These are phyloP conservation scores for Cercis canadensis DNA, from an alignment of 306 rosid species.

Conservation along the genomic window DNA sequence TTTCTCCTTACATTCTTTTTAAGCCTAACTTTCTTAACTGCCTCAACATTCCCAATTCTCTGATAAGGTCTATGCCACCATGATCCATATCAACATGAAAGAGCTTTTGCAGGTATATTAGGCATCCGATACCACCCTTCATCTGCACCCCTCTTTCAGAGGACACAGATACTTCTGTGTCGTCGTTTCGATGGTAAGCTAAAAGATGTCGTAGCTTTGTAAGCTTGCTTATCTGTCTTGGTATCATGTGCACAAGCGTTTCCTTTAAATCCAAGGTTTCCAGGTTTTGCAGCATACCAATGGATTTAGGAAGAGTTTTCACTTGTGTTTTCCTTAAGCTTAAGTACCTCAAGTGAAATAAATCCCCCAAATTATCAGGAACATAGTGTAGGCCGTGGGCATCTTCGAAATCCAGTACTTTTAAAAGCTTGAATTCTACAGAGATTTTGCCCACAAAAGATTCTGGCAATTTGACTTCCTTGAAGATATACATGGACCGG, in stretches of 20 bases:
- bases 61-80: slow-evolving; percentile 1
- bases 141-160: slow-evolving; percentile 2
- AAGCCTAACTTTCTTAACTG: slow-evolving; percentile 40
- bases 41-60: slow-evolving; percentile 32
- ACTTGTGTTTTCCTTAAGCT: slow-evolving; percentile 3
- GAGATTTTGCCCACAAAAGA: not conserved
- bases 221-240: slow-evolving; percentile 17
- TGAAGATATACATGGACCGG: not conserved
- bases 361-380: slow-evolving; percentile 1
- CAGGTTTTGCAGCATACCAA: slow-evolving; percentile 7
- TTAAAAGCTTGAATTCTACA: slow-evolving; percentile 9
- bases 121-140: not conserved
- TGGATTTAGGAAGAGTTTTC: not conserved
- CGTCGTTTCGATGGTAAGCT: not conserved
- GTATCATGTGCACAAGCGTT: not conserved
- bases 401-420: slow-evolving; percentile 32
- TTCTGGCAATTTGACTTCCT: not conserved
- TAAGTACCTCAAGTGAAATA: slow-evolving; percentile 29
- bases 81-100: not conserved
- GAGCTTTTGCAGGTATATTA: slow-evolving; percentile 10
- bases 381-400: too few species aligned
- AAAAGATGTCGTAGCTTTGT: slow-evolving; percentile 22
- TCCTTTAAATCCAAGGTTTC: slow-evolving; percentile 26
- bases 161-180: not conserved
- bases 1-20: slow-evolving; percentile 16